Conservation (phyloP, 2,329 filamentous ascomycete genomes). For the Aspergillus costaricaensis region DNA sequence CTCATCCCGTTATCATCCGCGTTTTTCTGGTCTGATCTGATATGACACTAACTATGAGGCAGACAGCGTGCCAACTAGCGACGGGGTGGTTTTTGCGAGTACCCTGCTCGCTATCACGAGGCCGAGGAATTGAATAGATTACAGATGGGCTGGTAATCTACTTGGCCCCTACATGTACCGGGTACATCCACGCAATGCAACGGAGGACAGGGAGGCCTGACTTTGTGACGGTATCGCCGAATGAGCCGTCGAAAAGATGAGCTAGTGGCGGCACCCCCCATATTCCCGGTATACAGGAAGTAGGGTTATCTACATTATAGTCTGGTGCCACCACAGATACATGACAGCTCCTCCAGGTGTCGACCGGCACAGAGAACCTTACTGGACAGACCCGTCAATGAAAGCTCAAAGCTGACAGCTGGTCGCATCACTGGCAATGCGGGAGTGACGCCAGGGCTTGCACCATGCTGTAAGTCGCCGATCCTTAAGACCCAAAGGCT, state of each 20-base stretch:
- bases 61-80: neutral
- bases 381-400: constrained; percentile 10
- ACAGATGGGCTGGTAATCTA: neutral
- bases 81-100: neutral
- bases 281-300: neutral
- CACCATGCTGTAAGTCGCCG: constrained; percentile 8
- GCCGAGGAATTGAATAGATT: neutral
- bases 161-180: neutral
- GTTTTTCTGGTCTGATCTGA: neutral
- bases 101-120: too few relatives aligned
- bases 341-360: constrained; percentile 8
- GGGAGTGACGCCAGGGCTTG: constrained; percentile 14
- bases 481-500: constrained; percentile 2
- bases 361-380: constrained; percentile 11
- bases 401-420: constrained; percentile 7
- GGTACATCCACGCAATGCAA: neutral
- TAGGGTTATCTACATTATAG: constrained; percentile 7
- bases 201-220: neutral
- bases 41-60: neutral
- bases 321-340: constrained; percentile 13
- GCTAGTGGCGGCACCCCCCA: neutral
- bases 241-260: neutral
- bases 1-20: neutral
- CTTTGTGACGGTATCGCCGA: neutral
- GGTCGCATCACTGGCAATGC: constrained; percentile 11